These are phyloP conservation scores for Yarrowia galli DNA, from an alignment of 1,139 yeast genomes.

Conservation along the genomic window DNA sequence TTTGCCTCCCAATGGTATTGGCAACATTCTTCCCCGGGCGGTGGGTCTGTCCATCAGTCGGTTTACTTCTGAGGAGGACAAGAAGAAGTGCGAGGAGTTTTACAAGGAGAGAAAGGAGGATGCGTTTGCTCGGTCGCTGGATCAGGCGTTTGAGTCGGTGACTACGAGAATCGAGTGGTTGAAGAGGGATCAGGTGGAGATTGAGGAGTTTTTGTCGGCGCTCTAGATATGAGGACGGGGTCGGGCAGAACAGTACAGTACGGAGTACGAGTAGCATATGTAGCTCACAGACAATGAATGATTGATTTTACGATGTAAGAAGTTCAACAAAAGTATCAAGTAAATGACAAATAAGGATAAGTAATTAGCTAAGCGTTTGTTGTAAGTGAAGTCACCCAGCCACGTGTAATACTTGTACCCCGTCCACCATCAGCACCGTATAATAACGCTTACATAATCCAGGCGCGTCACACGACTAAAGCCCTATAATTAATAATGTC, in stretches of 20 bases:
- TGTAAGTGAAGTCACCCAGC: too few species aligned
- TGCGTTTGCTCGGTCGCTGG: conserved; percentile 61
- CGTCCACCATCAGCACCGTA: too few species aligned
- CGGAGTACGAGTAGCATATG: too few species aligned
- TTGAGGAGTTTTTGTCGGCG: conserved; percentile 47
- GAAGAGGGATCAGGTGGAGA: conserved; percentile 63
- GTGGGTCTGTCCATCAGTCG: conserved; percentile 76
- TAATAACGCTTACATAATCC: too few species aligned
- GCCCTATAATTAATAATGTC: not conserved
- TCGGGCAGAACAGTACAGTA: too few species aligned
- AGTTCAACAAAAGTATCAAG: too few species aligned
- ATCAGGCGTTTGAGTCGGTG: conserved; percentile 58
- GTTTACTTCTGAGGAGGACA: conserved; percentile 60
- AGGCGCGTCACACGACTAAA: not conserved
- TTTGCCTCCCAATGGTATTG: conserved; percentile 31
- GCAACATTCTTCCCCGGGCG: conserved; percentile 75
- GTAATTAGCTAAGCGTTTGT: too few species aligned
- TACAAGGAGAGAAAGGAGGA: conserved; percentile 62
- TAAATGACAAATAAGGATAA: too few species aligned
- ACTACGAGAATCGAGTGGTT: conserved; percentile 71
- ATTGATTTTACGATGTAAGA: too few species aligned
- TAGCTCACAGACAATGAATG: too few species aligned
- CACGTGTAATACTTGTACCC: too few species aligned
- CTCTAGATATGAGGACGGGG: too few species aligned
- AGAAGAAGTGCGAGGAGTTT: conserved; percentile 69